Percentiles rank a stretch among this genome's conserved stretches.
Conservation (phyloP, 352 stramenopile species). For the Phytophthora ohioensis region DNA sequence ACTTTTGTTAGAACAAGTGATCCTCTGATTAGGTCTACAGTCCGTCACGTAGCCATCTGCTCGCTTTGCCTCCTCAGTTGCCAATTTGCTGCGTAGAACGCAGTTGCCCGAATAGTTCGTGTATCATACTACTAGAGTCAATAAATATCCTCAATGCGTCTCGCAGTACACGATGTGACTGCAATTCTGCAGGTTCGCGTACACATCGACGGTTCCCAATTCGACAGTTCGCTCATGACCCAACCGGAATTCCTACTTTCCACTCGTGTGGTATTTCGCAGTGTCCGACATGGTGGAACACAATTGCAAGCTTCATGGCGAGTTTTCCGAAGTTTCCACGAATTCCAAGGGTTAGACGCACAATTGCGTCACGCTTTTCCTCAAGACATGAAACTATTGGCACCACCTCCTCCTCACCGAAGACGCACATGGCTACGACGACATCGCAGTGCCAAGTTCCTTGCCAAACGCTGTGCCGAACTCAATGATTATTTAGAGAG, state of each 20-base stretch:
- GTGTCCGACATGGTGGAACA: conserved; percentile 58
- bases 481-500: conserved; percentile 70
- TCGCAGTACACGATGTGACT: conserved; percentile 71
- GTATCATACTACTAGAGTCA: not conserved
- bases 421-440: conserved; percentile 69
- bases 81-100: conserved; percentile 26
- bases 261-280: conserved; percentile 73
- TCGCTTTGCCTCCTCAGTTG: conserved; percentile 13
- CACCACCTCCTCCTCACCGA: conserved; percentile 56
- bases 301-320: conserved; percentile 68
- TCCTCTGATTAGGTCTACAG: conserved; percentile 30
- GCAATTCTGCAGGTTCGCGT: conserved; percentile 68
- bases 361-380: conserved; percentile 74
- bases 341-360: conserved; percentile 78
- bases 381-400: conserved; percentile 67
- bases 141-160: conserved; percentile 17
- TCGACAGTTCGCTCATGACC: conserved; percentile 79
- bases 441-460: conserved; percentile 64
- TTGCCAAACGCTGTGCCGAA: conserved; percentile 64
- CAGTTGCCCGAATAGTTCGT: conserved; percentile 9
- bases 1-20: not conserved
- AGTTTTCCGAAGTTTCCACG: conserved; percentile 73
- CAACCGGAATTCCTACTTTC: conserved; percentile 79
- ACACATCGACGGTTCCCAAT: conserved; percentile 72
- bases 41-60: conserved; percentile 23